Percentiles rank a stretch among this genome's conserved stretches.
phyloP scores from a whole-genome alignment of 2,329 filamentous ascomycete genomes.

The Colletotrichum sidae region DNA sequence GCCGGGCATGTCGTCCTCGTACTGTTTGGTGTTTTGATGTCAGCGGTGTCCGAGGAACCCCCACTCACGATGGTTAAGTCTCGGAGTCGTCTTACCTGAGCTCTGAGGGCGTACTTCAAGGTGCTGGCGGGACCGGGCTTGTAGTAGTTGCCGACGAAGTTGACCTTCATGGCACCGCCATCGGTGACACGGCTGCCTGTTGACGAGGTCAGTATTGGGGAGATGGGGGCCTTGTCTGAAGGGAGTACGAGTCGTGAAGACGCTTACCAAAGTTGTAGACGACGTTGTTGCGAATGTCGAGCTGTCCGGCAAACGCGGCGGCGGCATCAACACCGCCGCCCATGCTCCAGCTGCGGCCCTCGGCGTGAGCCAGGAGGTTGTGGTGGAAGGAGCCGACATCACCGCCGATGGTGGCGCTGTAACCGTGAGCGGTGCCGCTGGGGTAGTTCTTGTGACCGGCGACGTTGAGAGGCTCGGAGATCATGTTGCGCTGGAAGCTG shows the following conservation, averaged over 20 bases:
- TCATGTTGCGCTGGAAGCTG: constrained; percentile 49
- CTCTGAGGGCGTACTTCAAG: constrained; percentile 43
- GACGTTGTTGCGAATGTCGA: constrained; percentile 50
- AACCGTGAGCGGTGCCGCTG: constrained; percentile 44
- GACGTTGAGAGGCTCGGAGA: constrained; percentile 50
- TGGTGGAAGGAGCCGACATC: constrained; percentile 50
- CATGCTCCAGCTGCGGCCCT: constrained; percentile 51
- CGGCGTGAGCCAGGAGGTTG: constrained; percentile 47
- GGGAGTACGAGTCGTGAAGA: too few relatives aligned
- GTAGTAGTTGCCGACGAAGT: constrained; percentile 49
- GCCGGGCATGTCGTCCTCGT: constrained; percentile 47
- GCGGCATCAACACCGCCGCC: constrained; percentile 45
- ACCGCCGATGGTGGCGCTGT: constrained; percentile 45
- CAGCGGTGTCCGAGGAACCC: neutral
- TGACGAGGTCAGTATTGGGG: neutral
- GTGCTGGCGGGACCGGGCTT: constrained; percentile 46
- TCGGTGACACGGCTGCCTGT: constrained; percentile 45
- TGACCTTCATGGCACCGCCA: constrained; percentile 46
- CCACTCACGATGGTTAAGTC: neutral
- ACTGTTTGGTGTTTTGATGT: constrained; percentile 21
- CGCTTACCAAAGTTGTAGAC: constrained; percentile 48
- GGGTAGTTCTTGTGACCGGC: constrained; percentile 52
- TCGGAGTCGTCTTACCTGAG: constrained; percentile 30
- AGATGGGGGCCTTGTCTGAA: neutral
- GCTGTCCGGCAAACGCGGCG: constrained; percentile 45